A percentile compares a stretch with the other conserved stretches of the same genome.
Evolutionary conservation across 2,329 filamentous ascomycete species (phyloP).

Genomic region (Mycosphaerella sp.): DNA sequence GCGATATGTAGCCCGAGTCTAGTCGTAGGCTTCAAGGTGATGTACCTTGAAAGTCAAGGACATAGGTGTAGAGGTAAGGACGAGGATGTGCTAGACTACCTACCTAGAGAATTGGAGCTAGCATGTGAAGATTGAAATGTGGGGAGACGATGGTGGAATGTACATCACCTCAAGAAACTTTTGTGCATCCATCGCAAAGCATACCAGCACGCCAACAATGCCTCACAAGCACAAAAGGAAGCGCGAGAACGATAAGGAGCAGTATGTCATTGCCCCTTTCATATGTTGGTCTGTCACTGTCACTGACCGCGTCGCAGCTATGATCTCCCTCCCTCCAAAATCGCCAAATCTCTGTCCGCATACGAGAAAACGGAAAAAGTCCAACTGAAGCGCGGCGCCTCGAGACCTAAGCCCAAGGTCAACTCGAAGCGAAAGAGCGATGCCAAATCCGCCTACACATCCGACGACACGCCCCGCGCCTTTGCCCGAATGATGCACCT

Average conservation of each 20-base stretch:
- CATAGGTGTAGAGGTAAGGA: neutral
- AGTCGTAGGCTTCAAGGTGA: too few species aligned
- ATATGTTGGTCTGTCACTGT: conserved; percentile 39
- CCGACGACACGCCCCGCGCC: conserved; percentile 79
- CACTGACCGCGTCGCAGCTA: conserved; percentile 39
- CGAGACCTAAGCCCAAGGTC: conserved; percentile 6
- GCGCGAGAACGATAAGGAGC: conserved; percentile 31
- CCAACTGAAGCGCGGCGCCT: conserved; percentile 14
- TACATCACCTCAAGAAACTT: neutral
- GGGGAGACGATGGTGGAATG: neutral
- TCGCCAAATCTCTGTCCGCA: conserved; percentile 54
- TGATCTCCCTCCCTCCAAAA: conserved; percentile 55
- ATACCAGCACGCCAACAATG: conserved; percentile 17
- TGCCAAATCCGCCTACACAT: conserved; percentile 42
- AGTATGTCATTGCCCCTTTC: conserved; percentile 24
- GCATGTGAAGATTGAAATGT: conserved; percentile 10
- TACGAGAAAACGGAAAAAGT: conserved; percentile 39
- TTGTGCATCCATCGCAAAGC: conserved; percentile 2
- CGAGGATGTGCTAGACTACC: neutral
- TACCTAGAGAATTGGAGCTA: neutral
- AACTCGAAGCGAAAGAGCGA: conserved; percentile 21
- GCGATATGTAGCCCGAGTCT: too few species aligned
- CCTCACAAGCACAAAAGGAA: conserved; percentile 33
- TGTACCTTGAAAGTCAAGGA: too few species aligned
- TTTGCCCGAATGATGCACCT: conserved; percentile 81